phyloP scores from a whole-genome alignment of 352 stramenopile species.

The Phytophthora tentaculata region DNA sequence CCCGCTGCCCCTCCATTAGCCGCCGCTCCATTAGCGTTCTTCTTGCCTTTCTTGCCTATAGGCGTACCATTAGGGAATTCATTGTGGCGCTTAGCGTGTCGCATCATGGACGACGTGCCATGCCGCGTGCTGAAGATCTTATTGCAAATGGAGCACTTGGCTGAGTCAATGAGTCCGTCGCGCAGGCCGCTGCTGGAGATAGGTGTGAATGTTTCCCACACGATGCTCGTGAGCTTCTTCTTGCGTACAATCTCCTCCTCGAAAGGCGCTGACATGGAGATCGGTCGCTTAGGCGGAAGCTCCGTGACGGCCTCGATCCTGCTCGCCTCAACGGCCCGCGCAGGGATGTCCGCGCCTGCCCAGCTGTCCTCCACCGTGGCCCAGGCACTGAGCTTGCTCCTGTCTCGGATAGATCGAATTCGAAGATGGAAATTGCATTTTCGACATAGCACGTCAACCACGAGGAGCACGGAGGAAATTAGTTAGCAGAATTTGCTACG shows the following conservation, averaged over 20 bases:
- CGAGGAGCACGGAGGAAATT: conserved; percentile 17
- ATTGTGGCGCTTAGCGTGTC: conserved; percentile 77
- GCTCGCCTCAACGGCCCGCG: conserved; percentile 27
- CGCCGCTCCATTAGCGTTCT: conserved; percentile 37
- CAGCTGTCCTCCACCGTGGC: conserved; percentile 37
- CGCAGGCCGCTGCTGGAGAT: conserved; percentile 66
- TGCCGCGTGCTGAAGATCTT: conserved; percentile 85
- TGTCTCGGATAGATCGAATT: conserved; percentile 28
- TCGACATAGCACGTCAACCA: conserved; percentile 11
- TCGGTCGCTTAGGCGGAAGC: conserved; percentile 52
- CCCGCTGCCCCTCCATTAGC: conserved; percentile 27
- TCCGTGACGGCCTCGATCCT: conserved; percentile 52
- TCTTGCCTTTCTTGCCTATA: conserved; percentile 60
- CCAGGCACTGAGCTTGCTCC: conserved; percentile 25
- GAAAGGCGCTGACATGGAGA: conserved; percentile 53
- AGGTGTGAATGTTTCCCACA: conserved; percentile 85
- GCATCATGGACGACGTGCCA: conserved; percentile 86
- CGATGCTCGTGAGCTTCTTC: conserved; percentile 85
- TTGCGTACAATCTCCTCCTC: conserved; percentile 72
- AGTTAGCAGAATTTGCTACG: conserved; percentile 3
- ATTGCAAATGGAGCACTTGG: conserved; percentile 76
- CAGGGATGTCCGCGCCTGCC: conserved; percentile 17
- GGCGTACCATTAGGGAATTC: conserved; percentile 66
- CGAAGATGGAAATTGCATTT: conserved; percentile 13
- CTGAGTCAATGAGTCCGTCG: conserved; percentile 74